Conservation (phyloP, 345 rosid genomes). For the Firmiana major region DNA sequence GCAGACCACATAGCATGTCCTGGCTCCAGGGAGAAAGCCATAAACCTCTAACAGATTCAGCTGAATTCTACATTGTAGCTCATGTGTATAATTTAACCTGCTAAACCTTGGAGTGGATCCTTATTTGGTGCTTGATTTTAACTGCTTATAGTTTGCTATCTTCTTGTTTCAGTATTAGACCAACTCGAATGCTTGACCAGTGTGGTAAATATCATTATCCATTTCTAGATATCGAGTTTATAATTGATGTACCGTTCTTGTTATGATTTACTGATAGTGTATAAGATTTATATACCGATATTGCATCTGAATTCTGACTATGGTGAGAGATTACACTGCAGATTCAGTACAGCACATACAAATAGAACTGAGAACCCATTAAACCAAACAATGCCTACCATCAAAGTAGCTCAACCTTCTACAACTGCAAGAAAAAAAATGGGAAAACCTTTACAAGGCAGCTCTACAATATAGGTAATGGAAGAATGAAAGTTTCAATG, state of each 20-base stretch:
- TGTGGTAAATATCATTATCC: too few species aligned
- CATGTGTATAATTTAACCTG: conserved; percentile 31
- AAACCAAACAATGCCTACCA: neutral
- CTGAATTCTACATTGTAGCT: conserved; percentile 27
- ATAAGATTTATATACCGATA: too few species aligned
- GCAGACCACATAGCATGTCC: conserved; percentile 7
- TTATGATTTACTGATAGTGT: too few species aligned
- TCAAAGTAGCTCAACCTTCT: neutral
- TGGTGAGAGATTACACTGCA: neutral
- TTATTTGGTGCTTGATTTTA: conserved; percentile 25
- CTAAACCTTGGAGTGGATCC: conserved; percentile 23
- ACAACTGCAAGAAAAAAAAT: neutral
- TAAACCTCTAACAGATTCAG: conserved; percentile 28
- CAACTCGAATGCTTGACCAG: neutral
- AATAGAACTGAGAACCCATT: neutral
- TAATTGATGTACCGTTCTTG: too few species aligned
- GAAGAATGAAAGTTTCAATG: conserved; percentile 23
- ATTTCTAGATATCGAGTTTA: too few species aligned
- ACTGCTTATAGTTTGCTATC: conserved; percentile 16
- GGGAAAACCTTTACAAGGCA: conserved; percentile 28
- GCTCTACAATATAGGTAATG: conserved; percentile 28
- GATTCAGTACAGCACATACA: neutral
- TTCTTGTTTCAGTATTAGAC: neutral
- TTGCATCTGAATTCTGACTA: neutral
- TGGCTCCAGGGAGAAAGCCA: conserved; percentile 7